A percentile compares a stretch with the other conserved stretches of the same genome.
Conservation (phyloP, 75 land plant genomes). For the Selaginella tamariscina region DNA sequence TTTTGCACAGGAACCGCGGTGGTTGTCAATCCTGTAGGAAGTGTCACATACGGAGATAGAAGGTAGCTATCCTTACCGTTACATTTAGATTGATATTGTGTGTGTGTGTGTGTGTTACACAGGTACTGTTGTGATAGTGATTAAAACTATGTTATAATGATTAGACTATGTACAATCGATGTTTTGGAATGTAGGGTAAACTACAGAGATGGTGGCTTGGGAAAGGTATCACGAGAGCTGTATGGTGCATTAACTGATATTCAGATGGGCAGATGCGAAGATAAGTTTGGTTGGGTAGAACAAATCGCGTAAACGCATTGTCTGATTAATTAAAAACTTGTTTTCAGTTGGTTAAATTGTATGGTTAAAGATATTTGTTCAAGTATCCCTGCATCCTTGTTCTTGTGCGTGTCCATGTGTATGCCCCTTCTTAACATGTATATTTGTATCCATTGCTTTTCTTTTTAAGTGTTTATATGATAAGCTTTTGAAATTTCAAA, state of each 20-base stretch:
- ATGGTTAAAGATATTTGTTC: neutral
- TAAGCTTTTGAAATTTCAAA: too few relatives aligned
- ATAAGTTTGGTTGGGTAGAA: slow-evolving; percentile 14
- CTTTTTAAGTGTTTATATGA: too few relatives aligned
- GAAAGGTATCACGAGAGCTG: slow-evolving; percentile 1
- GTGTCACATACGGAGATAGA: slow-evolving; percentile 30
- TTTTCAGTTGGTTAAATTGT: neutral
- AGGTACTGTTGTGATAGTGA: neutral
- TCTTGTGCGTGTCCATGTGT: too few relatives aligned
- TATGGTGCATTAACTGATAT: neutral
- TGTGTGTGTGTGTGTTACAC: neutral
- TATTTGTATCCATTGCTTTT: too few relatives aligned
- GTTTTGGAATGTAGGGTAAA: slow-evolving; percentile 7
- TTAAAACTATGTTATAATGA: neutral
- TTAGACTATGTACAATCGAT: neutral
- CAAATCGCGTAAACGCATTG: neutral
- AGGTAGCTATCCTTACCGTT: slow-evolving; percentile 21
- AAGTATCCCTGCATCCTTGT: too few relatives aligned
- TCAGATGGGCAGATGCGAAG: slow-evolving; percentile 9
- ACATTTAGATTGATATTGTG: neutral
- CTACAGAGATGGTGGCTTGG: neutral
- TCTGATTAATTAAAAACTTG: neutral
- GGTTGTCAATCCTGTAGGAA: slow-evolving; percentile 45
- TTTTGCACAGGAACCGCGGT: slow-evolving; percentile 60
- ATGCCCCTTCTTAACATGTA: too few relatives aligned